Evolutionary conservation across 257 asterid genomes (phyloP).

Genomic region (Penstemon barbatus): DNA sequence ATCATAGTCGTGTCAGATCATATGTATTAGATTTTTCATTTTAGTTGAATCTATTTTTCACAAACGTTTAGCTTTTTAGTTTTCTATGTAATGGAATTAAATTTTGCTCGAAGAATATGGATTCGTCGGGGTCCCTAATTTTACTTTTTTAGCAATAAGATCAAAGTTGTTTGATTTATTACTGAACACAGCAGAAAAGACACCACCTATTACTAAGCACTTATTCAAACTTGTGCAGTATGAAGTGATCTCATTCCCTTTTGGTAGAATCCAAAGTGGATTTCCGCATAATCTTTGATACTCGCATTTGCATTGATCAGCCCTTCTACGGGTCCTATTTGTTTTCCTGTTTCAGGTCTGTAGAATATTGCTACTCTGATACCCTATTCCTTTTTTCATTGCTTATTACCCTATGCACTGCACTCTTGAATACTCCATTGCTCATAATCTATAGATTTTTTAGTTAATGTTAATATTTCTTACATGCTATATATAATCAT

Average conservation of each 20-base stretch:
- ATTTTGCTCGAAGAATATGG: constrained; percentile 21
- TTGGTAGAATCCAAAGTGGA: constrained; percentile 37
- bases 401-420: constrained; percentile 51
- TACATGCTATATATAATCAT: background rate
- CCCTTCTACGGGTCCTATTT: constrained; percentile 57
- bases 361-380: constrained; percentile 41
- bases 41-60: constrained; percentile 2
- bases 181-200: background rate
- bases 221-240: constrained; percentile 18
- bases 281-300: constrained; percentile 52
- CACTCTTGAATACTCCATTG: constrained; percentile 54
- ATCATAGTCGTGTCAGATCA: constrained; percentile 18
- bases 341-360: constrained; percentile 49
- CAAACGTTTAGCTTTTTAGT: constrained; percentile 19
- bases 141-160: background rate
- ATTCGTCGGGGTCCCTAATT: constrained; percentile 7
- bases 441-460: constrained; percentile 44
- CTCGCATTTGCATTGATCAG: constrained; percentile 30
- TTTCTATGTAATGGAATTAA: constrained; percentile 25
- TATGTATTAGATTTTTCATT: constrained; percentile 23
- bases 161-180: background rate
- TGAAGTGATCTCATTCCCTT: constrained; percentile 35
- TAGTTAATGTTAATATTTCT: background rate
- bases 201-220: background rate
- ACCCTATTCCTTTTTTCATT: constrained; percentile 41